These are phyloP conservation scores for Salisapilia sapeloensis DNA, from an alignment of 352 stramenopile species.

Conservation along the genomic window DNA sequence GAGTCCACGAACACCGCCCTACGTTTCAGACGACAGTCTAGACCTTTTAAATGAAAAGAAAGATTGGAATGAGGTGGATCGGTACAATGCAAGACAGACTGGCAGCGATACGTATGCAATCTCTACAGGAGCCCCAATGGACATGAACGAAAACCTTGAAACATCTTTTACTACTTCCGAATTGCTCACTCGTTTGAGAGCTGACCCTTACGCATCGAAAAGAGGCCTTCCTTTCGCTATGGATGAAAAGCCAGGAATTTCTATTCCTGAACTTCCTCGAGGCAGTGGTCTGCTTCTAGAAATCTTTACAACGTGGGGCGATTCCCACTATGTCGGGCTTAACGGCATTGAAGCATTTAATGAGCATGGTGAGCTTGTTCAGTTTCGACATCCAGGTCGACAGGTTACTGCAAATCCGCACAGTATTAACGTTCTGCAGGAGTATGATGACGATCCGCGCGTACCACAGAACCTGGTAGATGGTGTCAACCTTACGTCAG, in stretches of 20 bases:
- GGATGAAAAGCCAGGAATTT: background rate
- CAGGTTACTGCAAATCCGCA: slow-evolving; percentile 50
- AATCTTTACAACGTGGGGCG: slow-evolving; percentile 79
- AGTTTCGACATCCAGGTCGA: slow-evolving; percentile 16
- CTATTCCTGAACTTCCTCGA: slow-evolving; percentile 41
- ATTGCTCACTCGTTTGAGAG: too few relatives aligned
- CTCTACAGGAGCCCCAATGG: too few relatives aligned
- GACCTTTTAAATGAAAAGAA: too few relatives aligned
- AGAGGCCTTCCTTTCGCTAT: too few relatives aligned
- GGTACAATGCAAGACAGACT: too few relatives aligned
- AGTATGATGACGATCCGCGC: slow-evolving; percentile 65
- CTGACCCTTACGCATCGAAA: too few relatives aligned
- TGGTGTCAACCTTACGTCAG: slow-evolving; percentile 74
- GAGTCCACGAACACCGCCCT: too few relatives aligned
- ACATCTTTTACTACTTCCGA: too few relatives aligned
- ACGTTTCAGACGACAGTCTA: too few relatives aligned
- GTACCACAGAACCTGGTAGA: slow-evolving; percentile 67
- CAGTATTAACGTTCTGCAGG: slow-evolving; percentile 82
- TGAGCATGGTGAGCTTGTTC: slow-evolving; percentile 29
- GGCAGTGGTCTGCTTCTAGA: slow-evolving; percentile 46
- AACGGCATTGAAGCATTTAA: slow-evolving; percentile 84
- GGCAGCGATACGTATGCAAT: too few relatives aligned
- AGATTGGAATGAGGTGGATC: too few relatives aligned
- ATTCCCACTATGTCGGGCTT: slow-evolving; percentile 80
- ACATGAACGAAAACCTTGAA: too few relatives aligned